Evolutionary conservation across 169 alveolate genomes (phyloP).

Genomic region (Ichthyophthirius multifiliis): DNA sequence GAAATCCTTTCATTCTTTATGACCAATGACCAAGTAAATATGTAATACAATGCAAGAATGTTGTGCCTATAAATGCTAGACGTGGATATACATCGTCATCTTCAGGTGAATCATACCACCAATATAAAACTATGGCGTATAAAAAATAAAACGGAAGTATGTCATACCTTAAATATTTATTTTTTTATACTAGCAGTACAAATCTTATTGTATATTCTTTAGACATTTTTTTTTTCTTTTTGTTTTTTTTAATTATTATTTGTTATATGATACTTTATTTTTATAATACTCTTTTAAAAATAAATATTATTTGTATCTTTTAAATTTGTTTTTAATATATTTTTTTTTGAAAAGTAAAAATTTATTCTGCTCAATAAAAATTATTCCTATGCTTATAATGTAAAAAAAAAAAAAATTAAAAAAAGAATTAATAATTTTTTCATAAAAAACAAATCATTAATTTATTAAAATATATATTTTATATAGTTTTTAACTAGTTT

Average conservation of each 20-base stretch:
- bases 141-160: conserved; percentile 15
- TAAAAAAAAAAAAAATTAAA: too few species aligned
- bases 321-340: too few species aligned
- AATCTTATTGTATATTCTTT: background rate
- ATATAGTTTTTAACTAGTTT: too few species aligned
- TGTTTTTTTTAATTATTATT: background rate
- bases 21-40: conserved; percentile 36
- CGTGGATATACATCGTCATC: conserved; percentile 27
- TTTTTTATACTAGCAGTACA: conserved; percentile 21
- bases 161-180: conserved; percentile 8
- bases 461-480: too few species aligned
- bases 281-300: too few species aligned
- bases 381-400: too few species aligned
- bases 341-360: too few species aligned
- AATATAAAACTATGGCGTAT: background rate
- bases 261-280: too few species aligned
- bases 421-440: too few species aligned
- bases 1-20: background rate
- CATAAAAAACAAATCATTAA: too few species aligned
- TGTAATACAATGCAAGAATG: conserved; percentile 21
- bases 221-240: background rate
- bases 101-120: conserved; percentile 17
- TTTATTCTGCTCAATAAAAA: too few species aligned
- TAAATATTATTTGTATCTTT: too few species aligned
- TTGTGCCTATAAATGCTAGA: conserved; percentile 8